Evolutionary conservation across 495 filamentous ascomycete genomes (phyloP).

Genomic region (Penicillium parvum): DNA sequence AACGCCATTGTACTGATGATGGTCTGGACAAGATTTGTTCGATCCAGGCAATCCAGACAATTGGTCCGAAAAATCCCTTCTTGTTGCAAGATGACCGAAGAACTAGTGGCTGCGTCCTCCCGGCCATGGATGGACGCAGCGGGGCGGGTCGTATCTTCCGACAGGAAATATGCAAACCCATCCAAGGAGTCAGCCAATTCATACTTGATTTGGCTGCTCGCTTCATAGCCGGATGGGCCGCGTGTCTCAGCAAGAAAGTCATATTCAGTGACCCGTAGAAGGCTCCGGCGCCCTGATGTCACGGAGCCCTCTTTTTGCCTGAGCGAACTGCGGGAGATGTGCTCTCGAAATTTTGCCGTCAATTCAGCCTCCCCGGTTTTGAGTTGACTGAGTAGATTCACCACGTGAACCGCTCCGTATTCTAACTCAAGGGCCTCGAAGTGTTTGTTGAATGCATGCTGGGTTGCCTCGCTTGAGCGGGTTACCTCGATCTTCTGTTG

Average conservation of each 20-base stretch:
- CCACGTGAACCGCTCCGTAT: conserved; percentile 85
- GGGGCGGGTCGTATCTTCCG: conserved; percentile 51
- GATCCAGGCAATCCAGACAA: conserved; percentile 91
- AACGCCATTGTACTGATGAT: conserved; percentile 90
- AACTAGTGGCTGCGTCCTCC: conserved; percentile 36
- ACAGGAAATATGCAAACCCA: conserved; percentile 84
- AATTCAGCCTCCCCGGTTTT: conserved; percentile 81
- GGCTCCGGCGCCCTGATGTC: conserved; percentile 55
- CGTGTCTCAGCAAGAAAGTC: conserved; percentile 95
- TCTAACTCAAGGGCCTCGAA: conserved; percentile 75
- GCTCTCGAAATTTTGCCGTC: conserved; percentile 69
- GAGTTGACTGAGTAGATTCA: conserved; percentile 85
- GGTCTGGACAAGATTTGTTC: conserved; percentile 94
- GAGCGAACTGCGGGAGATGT: conserved; percentile 65
- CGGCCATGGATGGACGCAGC: conserved; percentile 18
- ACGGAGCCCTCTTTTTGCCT: conserved; percentile 42
- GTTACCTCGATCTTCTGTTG: conserved; percentile 95
- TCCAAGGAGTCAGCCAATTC: conserved; percentile 73
- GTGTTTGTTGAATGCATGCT: conserved; percentile 93
- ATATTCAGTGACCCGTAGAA: conserved; percentile 77
- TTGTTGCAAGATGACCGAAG: conserved; percentile 76
- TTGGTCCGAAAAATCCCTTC: conserved; percentile 94
- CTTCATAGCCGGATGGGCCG: conserved; percentile 81
- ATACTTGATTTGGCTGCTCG: conserved; percentile 70
- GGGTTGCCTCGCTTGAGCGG: conserved; percentile 82